Percentiles rank a stretch among this genome's conserved stretches.
phyloP scores from a whole-genome alignment of 1,284 basidiomycete species.

The Sporisorium scitamineum region DNA sequence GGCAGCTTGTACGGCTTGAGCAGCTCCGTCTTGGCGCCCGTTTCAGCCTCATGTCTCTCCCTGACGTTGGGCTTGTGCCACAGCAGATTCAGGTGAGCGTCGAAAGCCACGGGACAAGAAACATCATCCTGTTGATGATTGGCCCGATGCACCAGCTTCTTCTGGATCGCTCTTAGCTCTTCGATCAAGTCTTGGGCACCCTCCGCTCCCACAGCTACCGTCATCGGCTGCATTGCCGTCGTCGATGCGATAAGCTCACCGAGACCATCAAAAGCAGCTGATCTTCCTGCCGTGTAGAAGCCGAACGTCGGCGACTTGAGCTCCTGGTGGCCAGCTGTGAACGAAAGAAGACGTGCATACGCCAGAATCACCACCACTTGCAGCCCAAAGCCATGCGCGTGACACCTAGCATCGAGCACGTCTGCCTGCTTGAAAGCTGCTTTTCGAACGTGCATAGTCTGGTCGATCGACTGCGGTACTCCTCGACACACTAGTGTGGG shows the following conservation, averaged over 20 bases:
- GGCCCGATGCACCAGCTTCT: conserved; percentile 9
- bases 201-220: conserved; percentile 5
- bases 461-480: conserved; percentile 10
- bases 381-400: conserved; percentile 12
- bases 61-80: conserved; percentile 4
- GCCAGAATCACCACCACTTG: conserved; percentile 22
- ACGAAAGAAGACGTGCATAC: conserved; percentile 18
- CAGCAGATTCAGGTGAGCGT: conserved; percentile 25
- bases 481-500: conserved; percentile 17
- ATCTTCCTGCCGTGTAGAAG: conserved; percentile 22
- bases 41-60: not conserved
- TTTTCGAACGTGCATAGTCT: conserved; percentile 10
- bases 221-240: conserved; percentile 23
- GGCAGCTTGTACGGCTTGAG: conserved; percentile 10
- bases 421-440: not conserved
- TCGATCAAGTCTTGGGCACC: not conserved
- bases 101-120: conserved; percentile 1
- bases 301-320: conserved; percentile 18
- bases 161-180: conserved; percentile 10
- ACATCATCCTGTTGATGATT: conserved; percentile 9
- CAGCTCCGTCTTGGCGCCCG: not conserved
- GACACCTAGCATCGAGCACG: conserved; percentile 4
- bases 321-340: not conserved
- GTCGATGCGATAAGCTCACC: conserved; percentile 14
- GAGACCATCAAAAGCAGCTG: conserved; percentile 10